A percentile compares a stretch with the other conserved stretches of the same genome.
Conservation (phyloP, 2,329 filamentous ascomycete species). For the Aspergillus sp. region DNA sequence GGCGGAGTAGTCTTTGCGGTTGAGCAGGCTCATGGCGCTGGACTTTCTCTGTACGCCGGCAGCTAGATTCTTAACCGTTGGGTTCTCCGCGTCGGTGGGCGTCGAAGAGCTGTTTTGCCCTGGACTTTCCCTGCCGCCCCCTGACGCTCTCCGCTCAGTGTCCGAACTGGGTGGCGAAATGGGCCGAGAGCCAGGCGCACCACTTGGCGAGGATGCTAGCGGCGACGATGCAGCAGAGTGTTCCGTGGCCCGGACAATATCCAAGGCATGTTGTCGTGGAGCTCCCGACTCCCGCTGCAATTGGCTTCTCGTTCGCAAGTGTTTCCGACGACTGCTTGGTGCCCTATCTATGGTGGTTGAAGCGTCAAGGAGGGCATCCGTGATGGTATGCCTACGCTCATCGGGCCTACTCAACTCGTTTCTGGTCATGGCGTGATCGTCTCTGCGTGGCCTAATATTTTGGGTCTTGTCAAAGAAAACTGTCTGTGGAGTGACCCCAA, state of each 20-base stretch:
- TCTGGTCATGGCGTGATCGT: conserved; percentile 19
- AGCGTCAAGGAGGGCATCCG: conserved; percentile 87
- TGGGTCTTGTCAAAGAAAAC: conserved; percentile 85
- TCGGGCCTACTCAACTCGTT: conserved; percentile 29
- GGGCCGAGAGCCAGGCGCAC: conserved; percentile 28
- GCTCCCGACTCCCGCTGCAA: conserved; percentile 26
- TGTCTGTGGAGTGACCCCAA: conserved; percentile 80
- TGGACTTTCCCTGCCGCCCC: conserved; percentile 23
- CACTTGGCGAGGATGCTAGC: conserved; percentile 37
- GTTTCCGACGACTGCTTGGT: conserved; percentile 49
- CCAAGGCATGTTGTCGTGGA: conserved; percentile 21
- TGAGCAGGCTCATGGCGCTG: conserved; percentile 62
- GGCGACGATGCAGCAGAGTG: conserved; percentile 33
- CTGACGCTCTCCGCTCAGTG: conserved; percentile 31
- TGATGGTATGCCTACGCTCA: conserved; percentile 68
- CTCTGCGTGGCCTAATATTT: conserved; percentile 46
- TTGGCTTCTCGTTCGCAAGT: conserved; percentile 41
- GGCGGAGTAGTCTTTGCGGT: conserved; percentile 55
- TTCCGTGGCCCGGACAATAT: conserved; percentile 23
- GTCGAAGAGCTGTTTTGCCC: conserved; percentile 32
- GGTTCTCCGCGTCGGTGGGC: conserved; percentile 31
- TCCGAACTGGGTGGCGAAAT: conserved; percentile 37
- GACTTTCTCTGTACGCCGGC: conserved; percentile 41
- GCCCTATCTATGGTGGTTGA: conserved; percentile 78
- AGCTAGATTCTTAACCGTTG: conserved; percentile 26